Evolutionary conservation across 805 yeast species (phyloP).

Genomic region (Candida namnaoensis): DNA sequence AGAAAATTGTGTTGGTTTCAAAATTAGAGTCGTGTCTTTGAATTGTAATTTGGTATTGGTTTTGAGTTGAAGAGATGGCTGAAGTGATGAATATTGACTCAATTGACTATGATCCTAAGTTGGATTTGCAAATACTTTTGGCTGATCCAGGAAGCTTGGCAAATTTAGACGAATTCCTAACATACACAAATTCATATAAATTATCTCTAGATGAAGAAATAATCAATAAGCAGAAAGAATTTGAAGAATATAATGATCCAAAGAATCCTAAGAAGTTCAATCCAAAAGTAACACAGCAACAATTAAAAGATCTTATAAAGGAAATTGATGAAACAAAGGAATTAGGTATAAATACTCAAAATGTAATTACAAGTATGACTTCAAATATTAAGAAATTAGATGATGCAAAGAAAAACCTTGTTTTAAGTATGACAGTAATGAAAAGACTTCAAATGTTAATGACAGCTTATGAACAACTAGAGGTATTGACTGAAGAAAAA

Average conservation of each 20-base stretch:
- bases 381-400: slow-evolving; percentile 72
- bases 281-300: slow-evolving; percentile 10
- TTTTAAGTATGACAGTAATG: slow-evolving; percentile 75
- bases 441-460: slow-evolving; percentile 83
- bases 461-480: slow-evolving; percentile 60
- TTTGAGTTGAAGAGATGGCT: too few relatives aligned
- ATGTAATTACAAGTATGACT: slow-evolving; percentile 61
- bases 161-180: slow-evolving; percentile 41
- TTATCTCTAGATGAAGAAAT: slow-evolving; percentile 38
- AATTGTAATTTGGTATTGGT: too few relatives aligned
- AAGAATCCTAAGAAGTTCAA: slow-evolving; percentile 12
- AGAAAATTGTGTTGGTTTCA: too few relatives aligned
- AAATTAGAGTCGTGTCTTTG: too few relatives aligned
- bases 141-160: slow-evolving; percentile 39
- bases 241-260: slow-evolving; percentile 17
- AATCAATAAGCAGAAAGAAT: slow-evolving; percentile 23
- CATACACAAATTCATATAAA: slow-evolving; percentile 43
- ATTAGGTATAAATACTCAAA: slow-evolving; percentile 47
- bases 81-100: slow-evolving; percentile 9
- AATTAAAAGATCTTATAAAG: slow-evolving; percentile 27
- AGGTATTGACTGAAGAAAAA: slow-evolving; percentile 33
- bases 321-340: slow-evolving; percentile 38
- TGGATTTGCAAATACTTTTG: slow-evolving; percentile 43
- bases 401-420: slow-evolving; percentile 74
- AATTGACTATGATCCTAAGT: slow-evolving; percentile 41